A percentile compares a stretch with the other conserved stretches of the same genome.
These are phyloP conservation scores for Tuber microsphaerosporum DNA, from an alignment of 495 filamentous ascomycete genomes.

Conservation along the genomic window DNA sequence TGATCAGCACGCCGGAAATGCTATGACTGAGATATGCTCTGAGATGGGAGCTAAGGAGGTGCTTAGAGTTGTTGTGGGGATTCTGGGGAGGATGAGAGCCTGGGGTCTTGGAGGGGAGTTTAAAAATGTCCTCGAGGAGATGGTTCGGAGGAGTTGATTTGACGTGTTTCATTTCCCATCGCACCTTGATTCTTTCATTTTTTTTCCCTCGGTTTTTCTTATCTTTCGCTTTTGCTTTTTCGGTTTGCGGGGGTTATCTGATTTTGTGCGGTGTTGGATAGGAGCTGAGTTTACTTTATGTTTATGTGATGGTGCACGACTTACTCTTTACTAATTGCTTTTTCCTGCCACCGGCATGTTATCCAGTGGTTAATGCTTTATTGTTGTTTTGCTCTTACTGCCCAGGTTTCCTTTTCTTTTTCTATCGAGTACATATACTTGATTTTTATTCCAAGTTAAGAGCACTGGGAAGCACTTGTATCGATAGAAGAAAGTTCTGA, in stretches of 20 bases:
- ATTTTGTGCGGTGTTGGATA: neutral
- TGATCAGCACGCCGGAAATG: constrained; percentile 27
- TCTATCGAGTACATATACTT: neutral
- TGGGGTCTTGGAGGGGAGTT: constrained; percentile 42
- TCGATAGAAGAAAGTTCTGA: neutral
- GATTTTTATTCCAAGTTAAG: neutral
- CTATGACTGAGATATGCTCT: constrained; percentile 39
- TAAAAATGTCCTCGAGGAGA: constrained; percentile 39
- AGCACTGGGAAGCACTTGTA: neutral
- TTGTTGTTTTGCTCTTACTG: neutral
- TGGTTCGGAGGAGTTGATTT: constrained; percentile 31
- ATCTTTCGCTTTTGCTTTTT: neutral
- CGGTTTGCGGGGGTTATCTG: neutral
- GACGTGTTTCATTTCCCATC: neutral
- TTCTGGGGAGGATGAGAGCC: constrained; percentile 37
- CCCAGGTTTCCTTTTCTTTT: neutral
- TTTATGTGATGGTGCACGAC: neutral
- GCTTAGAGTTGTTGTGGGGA: constrained; percentile 39
- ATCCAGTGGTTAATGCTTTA: neutral
- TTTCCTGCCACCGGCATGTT: neutral
- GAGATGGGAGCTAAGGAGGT: constrained; percentile 37
- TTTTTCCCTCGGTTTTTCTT: neutral
- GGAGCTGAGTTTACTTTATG: neutral
- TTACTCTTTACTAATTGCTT: neutral
- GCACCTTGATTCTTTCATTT: neutral